Evolutionary conservation across 23 red algal genomes (phyloP), one percentile per base, ranked within the genome.

Genomic region (Chondrus crispus): DNA sequence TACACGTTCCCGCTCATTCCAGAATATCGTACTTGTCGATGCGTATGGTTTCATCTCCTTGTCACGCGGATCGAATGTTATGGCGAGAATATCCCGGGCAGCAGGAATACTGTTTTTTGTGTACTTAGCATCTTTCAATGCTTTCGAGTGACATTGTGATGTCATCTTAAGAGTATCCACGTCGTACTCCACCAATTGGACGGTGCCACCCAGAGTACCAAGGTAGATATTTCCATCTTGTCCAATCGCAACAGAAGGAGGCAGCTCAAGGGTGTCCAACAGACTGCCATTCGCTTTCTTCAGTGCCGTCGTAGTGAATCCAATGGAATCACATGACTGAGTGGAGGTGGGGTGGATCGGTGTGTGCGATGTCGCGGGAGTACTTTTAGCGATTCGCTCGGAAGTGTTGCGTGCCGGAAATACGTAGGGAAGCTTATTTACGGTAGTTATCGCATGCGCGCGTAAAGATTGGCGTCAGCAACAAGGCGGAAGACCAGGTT

Each of bases 31-130:
- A 20, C 69, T 79, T n/a, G 82, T 81, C 39, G 82, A 87, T 30
- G 82, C 83, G 55, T 88, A 94, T 24, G 84, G 92, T 6, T 75
- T 73, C 28, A 35, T 42, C 0, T 48, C 54, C 20, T 68, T 37
- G 62, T 94, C 92, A 14, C 72, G 66, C 16, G 92, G 92, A 39
- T 87, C 82, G 26, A 94, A 80, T 22, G 92, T 60, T 30, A 94
- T 62, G 16, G 82, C 92, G 19, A 94, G 62, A 39, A 94, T 94
- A 72, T 38, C 47, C 24, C 81, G 81, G 62, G 72, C 29, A 7
- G 89, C 30, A 9, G 64, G 57, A 4, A 71, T 11, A 42, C 68
- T 55, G 26, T 70, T 54, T 10, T 84, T 92, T 30, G 48, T 51
- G 64, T 71, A 50, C 19, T 12, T 55, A 3, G 40, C 10, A 49